A percentile compares a stretch with the other conserved stretches of the same genome.
Evolutionary conservation across 805 yeast species (phyloP).

Genomic region (Sugiyamaella floridensis): DNA sequence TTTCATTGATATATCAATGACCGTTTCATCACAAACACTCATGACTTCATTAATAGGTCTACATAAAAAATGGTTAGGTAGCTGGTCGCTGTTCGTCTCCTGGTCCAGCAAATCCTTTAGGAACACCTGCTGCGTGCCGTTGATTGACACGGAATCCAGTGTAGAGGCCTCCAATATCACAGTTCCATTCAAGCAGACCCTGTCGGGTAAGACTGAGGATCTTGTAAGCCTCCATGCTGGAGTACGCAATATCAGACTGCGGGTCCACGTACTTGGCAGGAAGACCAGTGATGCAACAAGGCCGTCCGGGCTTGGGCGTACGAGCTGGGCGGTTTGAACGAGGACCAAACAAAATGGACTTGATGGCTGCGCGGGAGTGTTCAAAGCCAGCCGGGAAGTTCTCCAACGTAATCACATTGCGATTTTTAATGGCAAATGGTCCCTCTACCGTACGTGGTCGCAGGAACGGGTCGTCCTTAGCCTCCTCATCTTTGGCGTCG

Average conservation of each 20-base stretch:
- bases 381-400: conserved; percentile 15
- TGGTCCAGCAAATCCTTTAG: conserved; percentile 54
- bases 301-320: conserved; percentile 44
- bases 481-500: conserved; percentile 29
- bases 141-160: conserved; percentile 34
- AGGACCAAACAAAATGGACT: conserved; percentile 16
- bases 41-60: background rate
- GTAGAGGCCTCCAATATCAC: conserved; percentile 41
- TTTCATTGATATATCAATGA: too few species aligned
- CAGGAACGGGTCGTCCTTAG: background rate
- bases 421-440: conserved; percentile 13
- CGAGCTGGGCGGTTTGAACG: conserved; percentile 41
- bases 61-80: too few species aligned
- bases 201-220: conserved; percentile 45
- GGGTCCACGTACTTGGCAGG: conserved; percentile 87
- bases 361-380: conserved; percentile 11
- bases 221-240: conserved; percentile 73
- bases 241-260: conserved; percentile 76
- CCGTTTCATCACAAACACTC: too few species aligned
- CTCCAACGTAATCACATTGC: conserved; percentile 9
- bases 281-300: conserved; percentile 67
- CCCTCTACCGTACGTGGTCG: conserved; percentile 17
- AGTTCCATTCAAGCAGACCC: conserved; percentile 48
- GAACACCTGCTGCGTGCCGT: conserved; percentile 77
- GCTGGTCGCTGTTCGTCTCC: background rate